phyloP scores from a whole-genome alignment of 2,329 filamentous ascomycete species.

The Penicillium frequentans region DNA sequence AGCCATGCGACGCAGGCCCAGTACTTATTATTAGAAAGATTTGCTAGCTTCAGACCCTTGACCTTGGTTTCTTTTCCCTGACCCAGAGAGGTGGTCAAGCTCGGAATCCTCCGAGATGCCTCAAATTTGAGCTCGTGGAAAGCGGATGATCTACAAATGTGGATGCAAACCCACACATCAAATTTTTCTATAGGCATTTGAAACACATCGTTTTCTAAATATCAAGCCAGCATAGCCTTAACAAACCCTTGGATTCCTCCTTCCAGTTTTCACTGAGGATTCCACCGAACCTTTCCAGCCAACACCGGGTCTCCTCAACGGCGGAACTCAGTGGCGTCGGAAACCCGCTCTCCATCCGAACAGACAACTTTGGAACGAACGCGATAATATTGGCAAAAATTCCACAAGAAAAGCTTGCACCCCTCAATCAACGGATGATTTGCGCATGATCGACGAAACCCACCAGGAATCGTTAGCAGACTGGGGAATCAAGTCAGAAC shows the following conservation, averaged over 20 bases:
- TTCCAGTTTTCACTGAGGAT: not conserved
- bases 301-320: not conserved
- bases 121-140: not conserved
- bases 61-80: not conserved
- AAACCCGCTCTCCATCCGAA: not conserved
- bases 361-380: not conserved
- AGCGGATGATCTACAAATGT: not conserved
- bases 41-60: not conserved
- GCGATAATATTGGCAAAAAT: not conserved
- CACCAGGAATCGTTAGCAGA: conserved; percentile 1
- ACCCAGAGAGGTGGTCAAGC: not conserved
- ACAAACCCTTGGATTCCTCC: not conserved
- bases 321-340: not conserved
- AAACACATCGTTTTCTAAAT: not conserved
- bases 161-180: not conserved
- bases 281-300: not conserved
- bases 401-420: conserved; percentile 6
- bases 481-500: conserved; percentile 6
- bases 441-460: conserved; percentile 7
- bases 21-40: not conserved
- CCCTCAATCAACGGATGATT: not conserved
- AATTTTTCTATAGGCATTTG: not conserved
- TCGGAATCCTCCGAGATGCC: not conserved
- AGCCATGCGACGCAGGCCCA: no score
- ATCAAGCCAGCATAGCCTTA: not conserved